Evolutionary conservation across 2,329 filamentous ascomycete genomes (phyloP).

Genomic region (Diaporthe capsici): DNA sequence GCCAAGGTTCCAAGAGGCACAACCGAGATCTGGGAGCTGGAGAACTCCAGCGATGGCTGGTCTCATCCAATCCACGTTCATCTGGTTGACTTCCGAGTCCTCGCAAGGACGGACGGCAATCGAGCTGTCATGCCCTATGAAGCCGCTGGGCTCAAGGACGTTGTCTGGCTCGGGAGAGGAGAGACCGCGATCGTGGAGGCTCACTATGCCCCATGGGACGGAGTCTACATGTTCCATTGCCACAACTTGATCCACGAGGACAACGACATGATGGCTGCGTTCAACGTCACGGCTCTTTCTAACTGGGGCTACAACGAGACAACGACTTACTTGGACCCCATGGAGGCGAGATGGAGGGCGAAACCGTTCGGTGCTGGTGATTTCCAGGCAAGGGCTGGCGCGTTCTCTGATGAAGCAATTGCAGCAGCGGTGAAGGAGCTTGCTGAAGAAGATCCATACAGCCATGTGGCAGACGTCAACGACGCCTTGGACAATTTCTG

Average conservation of each 20-base stretch:
- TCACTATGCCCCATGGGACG: conserved; percentile 66
- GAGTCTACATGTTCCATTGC: conserved; percentile 65
- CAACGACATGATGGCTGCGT: conserved; percentile 62
- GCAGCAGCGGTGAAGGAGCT: conserved; percentile 44
- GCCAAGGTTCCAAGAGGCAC: conserved; percentile 62
- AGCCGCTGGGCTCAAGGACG: conserved; percentile 68
- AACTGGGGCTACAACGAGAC: conserved; percentile 57
- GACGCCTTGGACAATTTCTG: conserved; percentile 48
- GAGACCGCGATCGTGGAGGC: conserved; percentile 67
- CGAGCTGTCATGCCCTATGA: conserved; percentile 66
- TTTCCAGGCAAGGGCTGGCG: conserved; percentile 44
- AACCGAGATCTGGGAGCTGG: conserved; percentile 64
- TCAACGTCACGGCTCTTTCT: conserved; percentile 57
- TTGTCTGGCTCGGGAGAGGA: conserved; percentile 66
- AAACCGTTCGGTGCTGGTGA: conserved; percentile 46
- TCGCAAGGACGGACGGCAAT: conserved; percentile 61
- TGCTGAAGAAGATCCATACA: conserved; percentile 48
- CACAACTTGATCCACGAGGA: conserved; percentile 63
- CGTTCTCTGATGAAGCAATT: conserved; percentile 47
- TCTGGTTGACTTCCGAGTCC: conserved; percentile 69
- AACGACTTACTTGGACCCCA: conserved; percentile 53
- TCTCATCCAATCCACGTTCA: conserved; percentile 71
- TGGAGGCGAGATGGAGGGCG: conserved; percentile 54
- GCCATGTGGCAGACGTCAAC: conserved; percentile 46
- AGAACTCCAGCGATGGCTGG: conserved; percentile 64